A percentile compares a stretch with the other conserved stretches of the same genome.
These are phyloP conservation scores for Terfezia boudieri DNA, from an alignment of 495 filamentous ascomycete species.

Conservation along the genomic window DNA sequence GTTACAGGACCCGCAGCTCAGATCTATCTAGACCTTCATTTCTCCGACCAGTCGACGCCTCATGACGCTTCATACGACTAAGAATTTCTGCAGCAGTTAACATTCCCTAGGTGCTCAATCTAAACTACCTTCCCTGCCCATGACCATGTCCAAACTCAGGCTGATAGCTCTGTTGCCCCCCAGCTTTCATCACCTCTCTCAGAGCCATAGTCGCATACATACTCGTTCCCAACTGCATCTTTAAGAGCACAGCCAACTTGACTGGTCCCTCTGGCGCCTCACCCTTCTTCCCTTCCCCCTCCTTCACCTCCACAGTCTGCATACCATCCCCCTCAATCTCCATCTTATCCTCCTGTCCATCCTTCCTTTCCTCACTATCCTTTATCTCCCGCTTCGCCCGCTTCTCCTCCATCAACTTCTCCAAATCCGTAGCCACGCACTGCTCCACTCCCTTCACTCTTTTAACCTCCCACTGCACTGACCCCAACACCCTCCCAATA, in stretches of 20 bases:
- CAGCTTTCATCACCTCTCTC: conserved; percentile 55
- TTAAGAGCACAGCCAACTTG: conserved; percentile 54
- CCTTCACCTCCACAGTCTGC: conserved; percentile 10
- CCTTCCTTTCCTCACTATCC: background rate
- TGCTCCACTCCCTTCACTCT: conserved; percentile 53
- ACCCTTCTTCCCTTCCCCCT: conserved; percentile 15
- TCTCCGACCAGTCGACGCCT: too few species aligned
- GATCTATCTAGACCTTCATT: too few species aligned
- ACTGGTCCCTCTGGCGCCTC: conserved; percentile 4
- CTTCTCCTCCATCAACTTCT: conserved; percentile 24
- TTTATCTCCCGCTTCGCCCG: background rate
- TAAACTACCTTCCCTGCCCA: too few species aligned
- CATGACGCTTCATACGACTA: too few species aligned
- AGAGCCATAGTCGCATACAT: conserved; percentile 92
- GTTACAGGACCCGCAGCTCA: too few species aligned
- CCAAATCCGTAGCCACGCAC: conserved; percentile 66
- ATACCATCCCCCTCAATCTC: conserved; percentile 1
- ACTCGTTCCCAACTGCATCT: conserved; percentile 61
- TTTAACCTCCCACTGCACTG: conserved; percentile 39
- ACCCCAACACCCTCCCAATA: conserved; percentile 33
- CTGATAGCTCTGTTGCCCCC: conserved; percentile 38
- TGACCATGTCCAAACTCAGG: conserved; percentile 31
- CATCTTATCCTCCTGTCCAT: background rate
- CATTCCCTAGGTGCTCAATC: too few species aligned
- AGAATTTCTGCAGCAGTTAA: too few species aligned